Percentiles rank a stretch among this genome's conserved stretches.
Evolutionary conservation across 1,284 basidiomycete genomes (phyloP).

Genomic region (Apiotrichum mycotoxinovorans): DNA sequence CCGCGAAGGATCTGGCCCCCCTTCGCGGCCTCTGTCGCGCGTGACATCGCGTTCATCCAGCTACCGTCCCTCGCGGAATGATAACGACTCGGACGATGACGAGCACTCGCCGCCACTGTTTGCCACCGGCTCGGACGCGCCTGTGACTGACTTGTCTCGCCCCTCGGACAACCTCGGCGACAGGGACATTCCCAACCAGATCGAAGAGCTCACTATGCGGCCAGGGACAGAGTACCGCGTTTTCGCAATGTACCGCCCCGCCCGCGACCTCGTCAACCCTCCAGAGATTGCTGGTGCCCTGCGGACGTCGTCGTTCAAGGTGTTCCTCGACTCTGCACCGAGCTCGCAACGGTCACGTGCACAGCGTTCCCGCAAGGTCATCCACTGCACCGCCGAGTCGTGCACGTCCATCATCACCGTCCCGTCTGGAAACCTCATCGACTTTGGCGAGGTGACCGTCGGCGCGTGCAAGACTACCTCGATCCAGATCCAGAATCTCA

Average conservation of each 20-base stretch:
- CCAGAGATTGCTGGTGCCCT: constrained; percentile 46
- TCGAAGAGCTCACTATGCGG: constrained; percentile 54
- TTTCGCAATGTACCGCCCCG: constrained; percentile 52
- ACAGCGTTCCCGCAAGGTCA: constrained; percentile 14
- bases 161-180: constrained; percentile 21
- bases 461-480: constrained; percentile 51
- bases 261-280: constrained; percentile 38
- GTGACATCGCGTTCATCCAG: constrained; percentile 37
- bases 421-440: constrained; percentile 45
- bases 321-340: constrained; percentile 51
- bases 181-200: constrained; percentile 44
- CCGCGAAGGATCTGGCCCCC: constrained; percentile 32
- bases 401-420: constrained; percentile 54
- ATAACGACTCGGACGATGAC: constrained; percentile 37
- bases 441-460: constrained; percentile 55
- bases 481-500: constrained; percentile 50
- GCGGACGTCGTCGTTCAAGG: constrained; percentile 47
- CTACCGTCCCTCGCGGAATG: constrained; percentile 26
- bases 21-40: constrained; percentile 40
- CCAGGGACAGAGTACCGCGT: constrained; percentile 55
- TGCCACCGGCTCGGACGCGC: not conserved
- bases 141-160: not conserved
- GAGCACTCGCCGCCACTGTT: constrained; percentile 31
- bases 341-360: constrained; percentile 20
- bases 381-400: constrained; percentile 48